A percentile compares a stretch with the other conserved stretches of the same genome.
These are phyloP conservation scores for sunflower (Helianthus annuus) DNA, from an alignment of 129 eudicot genomes.

Conservation along the genomic window DNA sequence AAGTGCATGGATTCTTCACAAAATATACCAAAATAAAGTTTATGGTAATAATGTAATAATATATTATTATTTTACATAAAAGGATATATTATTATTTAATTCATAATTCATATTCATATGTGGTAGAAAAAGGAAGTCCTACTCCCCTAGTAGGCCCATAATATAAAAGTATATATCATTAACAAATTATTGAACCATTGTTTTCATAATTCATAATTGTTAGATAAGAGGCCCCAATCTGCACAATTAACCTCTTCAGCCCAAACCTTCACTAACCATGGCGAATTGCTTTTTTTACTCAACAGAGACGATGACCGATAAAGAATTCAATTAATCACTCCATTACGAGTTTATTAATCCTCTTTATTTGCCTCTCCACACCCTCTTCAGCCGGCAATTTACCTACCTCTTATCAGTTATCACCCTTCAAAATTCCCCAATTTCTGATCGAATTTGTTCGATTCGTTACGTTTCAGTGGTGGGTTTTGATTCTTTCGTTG, in stretches of 20 bases:
- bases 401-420: conserved; percentile 35
- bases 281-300: conserved; percentile 2
- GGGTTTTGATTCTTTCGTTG: conserved; percentile 9
- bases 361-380: conserved; percentile 34
- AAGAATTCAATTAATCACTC: conserved; percentile 26
- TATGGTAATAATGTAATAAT: not conserved
- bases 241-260: conserved; percentile 19
- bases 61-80: too few species aligned
- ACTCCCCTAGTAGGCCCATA: conserved; percentile 32
- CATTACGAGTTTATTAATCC: conserved; percentile 3
- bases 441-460: not conserved
- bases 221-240: conserved; percentile 16
- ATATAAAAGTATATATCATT: conserved; percentile 20
- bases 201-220: not conserved
- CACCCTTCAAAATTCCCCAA: conserved; percentile 20
- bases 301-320: conserved; percentile 16
- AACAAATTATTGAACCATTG: conserved; percentile 12
- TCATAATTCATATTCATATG: too few species aligned
- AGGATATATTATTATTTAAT: too few species aligned
- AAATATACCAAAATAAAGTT: not conserved
- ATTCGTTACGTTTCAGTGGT: not conserved
- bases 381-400: conserved; percentile 49
- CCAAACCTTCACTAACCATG: conserved; percentile 23
- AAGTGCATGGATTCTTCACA: too few species aligned
- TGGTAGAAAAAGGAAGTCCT: not conserved